Evolutionary conservation across 164 flowering plant species (phyloP).

Genomic region (Dillenia turbinata): DNA sequence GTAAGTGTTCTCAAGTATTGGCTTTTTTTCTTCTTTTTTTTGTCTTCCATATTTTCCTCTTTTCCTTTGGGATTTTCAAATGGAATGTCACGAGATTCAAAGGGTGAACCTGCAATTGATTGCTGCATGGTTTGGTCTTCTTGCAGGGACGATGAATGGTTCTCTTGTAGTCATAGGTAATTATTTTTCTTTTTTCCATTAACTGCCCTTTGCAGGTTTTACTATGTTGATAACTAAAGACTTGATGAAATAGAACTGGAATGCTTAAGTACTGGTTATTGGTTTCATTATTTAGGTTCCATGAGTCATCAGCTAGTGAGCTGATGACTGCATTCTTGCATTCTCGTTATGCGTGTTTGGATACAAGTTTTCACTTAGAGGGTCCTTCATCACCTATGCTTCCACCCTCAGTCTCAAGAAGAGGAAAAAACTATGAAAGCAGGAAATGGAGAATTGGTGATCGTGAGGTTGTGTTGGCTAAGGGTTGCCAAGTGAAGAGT

Average conservation of each 20-base stretch:
- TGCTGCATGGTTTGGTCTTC: background rate
- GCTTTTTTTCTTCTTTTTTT: background rate
- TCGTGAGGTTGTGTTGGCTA: conserved; percentile 11
- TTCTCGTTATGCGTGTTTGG: conserved; percentile 17
- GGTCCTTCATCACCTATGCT: conserved; percentile 47
- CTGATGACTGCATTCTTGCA: conserved; percentile 35
- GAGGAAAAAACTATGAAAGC: conserved; percentile 56
- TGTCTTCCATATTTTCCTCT: background rate
- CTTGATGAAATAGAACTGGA: background rate
- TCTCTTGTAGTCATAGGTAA: conserved; percentile 50
- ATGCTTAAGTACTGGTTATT: background rate
- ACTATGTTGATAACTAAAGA: background rate
- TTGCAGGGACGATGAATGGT: conserved; percentile 71
- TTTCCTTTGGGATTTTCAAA: too few relatives aligned
- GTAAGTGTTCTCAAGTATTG: conserved; percentile 31
- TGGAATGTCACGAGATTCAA: too few relatives aligned
- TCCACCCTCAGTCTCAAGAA: conserved; percentile 64
- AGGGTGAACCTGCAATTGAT: too few relatives aligned
- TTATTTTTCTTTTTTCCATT: conserved; percentile 12
- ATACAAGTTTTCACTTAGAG: conserved; percentile 17
- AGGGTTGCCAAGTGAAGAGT: conserved; percentile 33
- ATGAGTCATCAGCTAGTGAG: conserved; percentile 42
- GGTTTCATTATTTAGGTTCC: conserved; percentile 45
- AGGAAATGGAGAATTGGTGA: conserved; percentile 28
- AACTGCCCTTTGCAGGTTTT: background rate